phyloP scores from a whole-genome alignment of 202 grass and related monocot genomes.

The Elaeis oleifera region DNA sequence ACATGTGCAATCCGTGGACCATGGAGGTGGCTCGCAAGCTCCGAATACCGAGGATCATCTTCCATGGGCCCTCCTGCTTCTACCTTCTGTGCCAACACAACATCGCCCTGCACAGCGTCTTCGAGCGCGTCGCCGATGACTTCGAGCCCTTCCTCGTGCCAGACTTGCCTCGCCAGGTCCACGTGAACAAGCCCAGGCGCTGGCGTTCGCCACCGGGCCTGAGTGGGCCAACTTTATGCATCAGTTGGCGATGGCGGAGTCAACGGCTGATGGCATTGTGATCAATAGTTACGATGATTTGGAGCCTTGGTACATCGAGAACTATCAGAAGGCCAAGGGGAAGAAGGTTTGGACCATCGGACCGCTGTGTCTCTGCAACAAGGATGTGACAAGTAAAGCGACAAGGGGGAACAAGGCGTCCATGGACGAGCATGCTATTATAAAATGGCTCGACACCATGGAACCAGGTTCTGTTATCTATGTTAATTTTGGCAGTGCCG shows the following conservation, averaged over 20 bases:
- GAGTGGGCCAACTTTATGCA: neutral
- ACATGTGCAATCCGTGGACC: slow-evolving; percentile 46
- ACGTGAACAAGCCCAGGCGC: slow-evolving; percentile 11
- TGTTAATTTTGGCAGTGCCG: too few species aligned
- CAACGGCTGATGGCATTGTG: slow-evolving; percentile 1
- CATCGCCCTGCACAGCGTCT: slow-evolving; percentile 16
- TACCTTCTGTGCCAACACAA: slow-evolving; percentile 38
- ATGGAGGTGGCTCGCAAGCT: slow-evolving; percentile 20
- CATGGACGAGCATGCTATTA: too few species aligned
- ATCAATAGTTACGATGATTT: slow-evolving; percentile 4
- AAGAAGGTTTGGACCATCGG: slow-evolving; percentile 14
- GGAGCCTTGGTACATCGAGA: neutral
- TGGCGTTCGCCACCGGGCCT: neutral
- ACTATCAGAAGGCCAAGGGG: slow-evolving; percentile 9
- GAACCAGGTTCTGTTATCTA: too few species aligned
- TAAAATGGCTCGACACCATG: too few species aligned
- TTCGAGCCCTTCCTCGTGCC: slow-evolving; percentile 27
- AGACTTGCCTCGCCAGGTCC: neutral
- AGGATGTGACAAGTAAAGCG: neutral
- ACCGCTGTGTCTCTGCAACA: neutral
- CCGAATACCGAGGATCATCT: slow-evolving; percentile 43
- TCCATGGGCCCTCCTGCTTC: slow-evolving; percentile 49
- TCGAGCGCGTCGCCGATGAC: neutral
- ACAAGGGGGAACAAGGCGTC: too few species aligned
- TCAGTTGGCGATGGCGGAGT: neutral